phyloP scores from a whole-genome alignment of 2,329 filamentous ascomycete species.

The Cladosporium colombiae region DNA sequence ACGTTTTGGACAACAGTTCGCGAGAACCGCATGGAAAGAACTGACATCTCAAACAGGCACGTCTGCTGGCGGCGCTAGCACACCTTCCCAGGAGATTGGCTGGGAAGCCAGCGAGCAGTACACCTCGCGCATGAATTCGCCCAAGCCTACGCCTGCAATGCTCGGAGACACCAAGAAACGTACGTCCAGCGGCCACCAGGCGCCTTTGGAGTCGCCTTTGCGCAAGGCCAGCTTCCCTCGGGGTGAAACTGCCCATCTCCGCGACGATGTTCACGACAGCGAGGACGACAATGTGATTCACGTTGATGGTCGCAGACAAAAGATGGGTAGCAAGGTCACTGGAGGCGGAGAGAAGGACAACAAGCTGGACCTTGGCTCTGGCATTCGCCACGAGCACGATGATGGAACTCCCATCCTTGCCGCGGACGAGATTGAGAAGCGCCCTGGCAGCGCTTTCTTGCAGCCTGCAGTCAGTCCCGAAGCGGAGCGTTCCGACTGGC shows the following conservation, averaged over 20 bases:
- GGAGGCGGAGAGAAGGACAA: constrained; percentile 55
- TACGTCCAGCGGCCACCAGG: constrained; percentile 39
- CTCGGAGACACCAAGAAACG: constrained; percentile 28
- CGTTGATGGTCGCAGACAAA: constrained; percentile 64
- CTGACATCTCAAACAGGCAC: constrained; percentile 55
- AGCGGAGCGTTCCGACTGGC: constrained; percentile 62
- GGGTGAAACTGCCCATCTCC: constrained; percentile 36
- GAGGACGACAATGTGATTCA: constrained; percentile 69
- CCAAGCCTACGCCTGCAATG: constrained; percentile 50
- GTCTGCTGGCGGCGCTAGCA: constrained; percentile 63
- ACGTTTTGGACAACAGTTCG: not conserved
- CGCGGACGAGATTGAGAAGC: constrained; percentile 79
- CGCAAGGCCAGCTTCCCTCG: constrained; percentile 50
- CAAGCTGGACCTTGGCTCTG: constrained; percentile 52
- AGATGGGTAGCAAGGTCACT: constrained; percentile 45
- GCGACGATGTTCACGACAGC: constrained; percentile 45
- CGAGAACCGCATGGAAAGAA: not conserved
- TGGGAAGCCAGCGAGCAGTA: constrained; percentile 87
- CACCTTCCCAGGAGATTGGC: constrained; percentile 87
- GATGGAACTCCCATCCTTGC: constrained; percentile 82
- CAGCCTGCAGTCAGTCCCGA: constrained; percentile 81
- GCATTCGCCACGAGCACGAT: constrained; percentile 50
- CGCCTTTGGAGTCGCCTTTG: constrained; percentile 43
- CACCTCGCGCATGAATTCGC: constrained; percentile 72
- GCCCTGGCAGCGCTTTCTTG: constrained; percentile 66